These are phyloP conservation scores for Coffea eugenioides DNA, from an alignment of 257 asterid genomes.

Conservation along the genomic window DNA sequence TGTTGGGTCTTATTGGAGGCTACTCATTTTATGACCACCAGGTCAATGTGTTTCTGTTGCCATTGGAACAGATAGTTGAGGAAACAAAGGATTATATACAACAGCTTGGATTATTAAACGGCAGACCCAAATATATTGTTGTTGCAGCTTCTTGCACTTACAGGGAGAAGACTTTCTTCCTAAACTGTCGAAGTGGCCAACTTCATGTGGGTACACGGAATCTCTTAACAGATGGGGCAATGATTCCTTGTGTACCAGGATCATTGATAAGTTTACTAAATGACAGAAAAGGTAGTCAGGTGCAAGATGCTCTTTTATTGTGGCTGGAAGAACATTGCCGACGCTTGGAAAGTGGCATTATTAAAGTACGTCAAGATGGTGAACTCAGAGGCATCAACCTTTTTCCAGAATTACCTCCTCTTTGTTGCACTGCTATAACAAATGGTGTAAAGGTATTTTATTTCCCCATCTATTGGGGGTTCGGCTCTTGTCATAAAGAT, in stretches of 20 bases:
- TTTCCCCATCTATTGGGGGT: background rate
- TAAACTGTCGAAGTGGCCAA: constrained; percentile 77
- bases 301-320: constrained; percentile 76
- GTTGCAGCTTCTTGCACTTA: constrained; percentile 66
- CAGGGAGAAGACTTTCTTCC: constrained; percentile 59
- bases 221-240: constrained; percentile 63
- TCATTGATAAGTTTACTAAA: constrained; percentile 48
- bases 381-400: constrained; percentile 56
- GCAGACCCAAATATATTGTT: constrained; percentile 44
- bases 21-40: constrained; percentile 63
- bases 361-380: constrained; percentile 55
- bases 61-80: constrained; percentile 49
- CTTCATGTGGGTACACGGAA: constrained; percentile 75
- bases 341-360: constrained; percentile 60
- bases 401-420: constrained; percentile 71
- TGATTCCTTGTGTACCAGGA: constrained; percentile 88
- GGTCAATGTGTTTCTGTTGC: constrained; percentile 76
- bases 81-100: constrained; percentile 41
- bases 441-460: constrained; percentile 76
- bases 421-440: constrained; percentile 68
- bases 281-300: constrained; percentile 38
- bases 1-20: constrained; percentile 91
- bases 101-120: constrained; percentile 40
- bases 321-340: constrained; percentile 93
- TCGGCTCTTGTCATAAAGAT: background rate